Conservation (phyloP, 768 basidiomycete genomes). For the Pleurotus giganteus region DNA sequence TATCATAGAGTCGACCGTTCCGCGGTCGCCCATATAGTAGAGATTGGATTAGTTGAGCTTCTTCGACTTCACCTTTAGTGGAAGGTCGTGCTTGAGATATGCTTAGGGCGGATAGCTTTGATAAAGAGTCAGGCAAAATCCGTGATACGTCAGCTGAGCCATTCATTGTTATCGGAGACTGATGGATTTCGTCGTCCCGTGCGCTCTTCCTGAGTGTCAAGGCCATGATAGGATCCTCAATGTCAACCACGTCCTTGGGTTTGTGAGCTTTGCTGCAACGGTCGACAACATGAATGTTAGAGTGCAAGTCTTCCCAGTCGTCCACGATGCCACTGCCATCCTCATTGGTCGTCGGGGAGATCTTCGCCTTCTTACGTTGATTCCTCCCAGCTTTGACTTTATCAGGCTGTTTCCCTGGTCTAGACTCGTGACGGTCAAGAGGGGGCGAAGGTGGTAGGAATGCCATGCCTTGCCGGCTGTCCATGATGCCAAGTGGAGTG, state of each 20-base stretch:
- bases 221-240: conserved; percentile 5
- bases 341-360: conserved; percentile 29
- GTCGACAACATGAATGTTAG: conserved; percentile 17
- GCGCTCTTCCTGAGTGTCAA: neutral
- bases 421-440: conserved; percentile 27
- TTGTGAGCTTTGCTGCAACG: conserved; percentile 12
- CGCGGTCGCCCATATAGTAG: conserved; percentile 52
- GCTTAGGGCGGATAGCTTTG: conserved; percentile 57
- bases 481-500: neutral
- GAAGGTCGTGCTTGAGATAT: conserved; percentile 44
- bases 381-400: conserved; percentile 31
- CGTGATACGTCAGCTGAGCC: conserved; percentile 29
- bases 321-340: conserved; percentile 21
- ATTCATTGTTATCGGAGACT: conserved; percentile 22
- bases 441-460: conserved; percentile 75
- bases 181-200: neutral
- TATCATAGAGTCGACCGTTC: conserved; percentile 53
- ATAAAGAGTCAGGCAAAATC: conserved; percentile 55
- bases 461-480: conserved; percentile 15
- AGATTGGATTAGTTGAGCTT: conserved; percentile 54
- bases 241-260: conserved; percentile 10
- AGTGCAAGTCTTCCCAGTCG: conserved; percentile 24
- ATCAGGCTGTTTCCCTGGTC: conserved; percentile 19
- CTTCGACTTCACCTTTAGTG: conserved; percentile 38
- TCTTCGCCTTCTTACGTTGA: conserved; percentile 49